phyloP scores from a whole-genome alignment of 331 rosid genomes.

The Erythrophleum ivorense region DNA sequence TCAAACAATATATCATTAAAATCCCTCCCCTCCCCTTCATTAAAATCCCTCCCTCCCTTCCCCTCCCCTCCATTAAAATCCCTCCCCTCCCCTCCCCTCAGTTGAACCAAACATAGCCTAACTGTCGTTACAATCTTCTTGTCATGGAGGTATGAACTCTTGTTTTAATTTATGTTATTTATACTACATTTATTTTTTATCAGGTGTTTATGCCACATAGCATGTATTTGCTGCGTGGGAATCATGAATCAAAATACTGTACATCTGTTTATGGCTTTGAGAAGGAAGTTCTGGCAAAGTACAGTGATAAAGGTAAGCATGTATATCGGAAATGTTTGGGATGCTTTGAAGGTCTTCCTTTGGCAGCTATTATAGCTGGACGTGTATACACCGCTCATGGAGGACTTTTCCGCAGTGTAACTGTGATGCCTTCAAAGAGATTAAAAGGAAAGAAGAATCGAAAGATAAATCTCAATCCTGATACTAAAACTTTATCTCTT shows the following conservation, averaged over 20 bases:
- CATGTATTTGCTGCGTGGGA: constrained; percentile 77
- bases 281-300: constrained; percentile 77
- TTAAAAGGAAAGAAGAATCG: constrained; percentile 80
- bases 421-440: constrained; percentile 65
- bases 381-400: constrained; percentile 88
- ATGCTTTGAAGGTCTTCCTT: constrained; percentile 93
- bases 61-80: no score
- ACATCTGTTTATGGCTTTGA: constrained; percentile 91
- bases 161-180: constrained; percentile 13
- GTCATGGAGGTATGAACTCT: constrained; percentile 22
- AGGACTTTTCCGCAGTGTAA: constrained; percentile 79
- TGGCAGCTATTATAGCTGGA: constrained; percentile 78
- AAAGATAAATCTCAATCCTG: constrained; percentile 56
- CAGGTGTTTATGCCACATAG: constrained; percentile 71
- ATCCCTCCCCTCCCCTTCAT: no score
- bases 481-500: constrained; percentile 53
- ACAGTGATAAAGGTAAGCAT: constrained; percentile 82
- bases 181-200: constrained; percentile 30
- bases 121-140: background rate
- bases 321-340: constrained; percentile 87
- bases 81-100: no score
- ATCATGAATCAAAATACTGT: constrained; percentile 90
- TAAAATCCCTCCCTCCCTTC: no score
- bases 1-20: no score
- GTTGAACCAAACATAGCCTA: no score